Evolutionary conservation across 495 filamentous ascomycete genomes (phyloP), one percentile per base, ranked within the genome.

Genomic region (Penicillium ucsense): DNA sequence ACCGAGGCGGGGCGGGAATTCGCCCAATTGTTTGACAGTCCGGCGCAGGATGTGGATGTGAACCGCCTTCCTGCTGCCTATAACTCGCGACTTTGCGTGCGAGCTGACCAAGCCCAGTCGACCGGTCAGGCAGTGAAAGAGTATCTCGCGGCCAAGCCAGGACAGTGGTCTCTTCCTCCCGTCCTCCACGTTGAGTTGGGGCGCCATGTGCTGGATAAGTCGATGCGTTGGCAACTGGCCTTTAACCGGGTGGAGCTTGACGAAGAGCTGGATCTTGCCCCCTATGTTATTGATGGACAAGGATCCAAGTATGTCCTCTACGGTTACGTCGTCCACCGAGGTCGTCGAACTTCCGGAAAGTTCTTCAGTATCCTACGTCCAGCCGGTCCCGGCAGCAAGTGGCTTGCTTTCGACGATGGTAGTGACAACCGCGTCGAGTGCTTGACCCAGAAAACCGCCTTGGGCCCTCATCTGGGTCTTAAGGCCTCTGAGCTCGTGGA

Each of bases 361-460:
- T 84, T 81, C 62, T 77, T 79, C 53, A 75, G 77, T 37, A 76
- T 83, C 36, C 56, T 85, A 39, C 72, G 80, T 10, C 81, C 82
- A 0, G 70, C 70, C 12, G 78, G 79, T 1, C 74, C 74, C 4
- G 74, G 69, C 7, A 69, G 72, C 7, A 72, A 66, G 38, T 85
- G 81, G 81, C 66, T 84, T 38, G 73, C 68, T 29, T 85, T 82
- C 49, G 66, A 76, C 35, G 76, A 80, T 48, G 70, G 72, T 39
- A 76, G 68, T 35, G 70, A 71, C 31, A 74, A 75, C 33, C 72
- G 73, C 38, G 79, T 84, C 10, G 68, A 75, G 37, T 75, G 74
- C 47, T 53, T 82, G 52, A 83, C 81, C 0, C 70, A 67, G 8
- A 77, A 77, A 34, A 76, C 78, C 38, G 81, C 80, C 5, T 59